A percentile compares a stretch with the other conserved stretches of the same genome.
These are phyloP conservation scores for Calonectria pseudoreteaudii DNA, from an alignment of 2,329 filamentous ascomycete species.

Conservation along the genomic window DNA sequence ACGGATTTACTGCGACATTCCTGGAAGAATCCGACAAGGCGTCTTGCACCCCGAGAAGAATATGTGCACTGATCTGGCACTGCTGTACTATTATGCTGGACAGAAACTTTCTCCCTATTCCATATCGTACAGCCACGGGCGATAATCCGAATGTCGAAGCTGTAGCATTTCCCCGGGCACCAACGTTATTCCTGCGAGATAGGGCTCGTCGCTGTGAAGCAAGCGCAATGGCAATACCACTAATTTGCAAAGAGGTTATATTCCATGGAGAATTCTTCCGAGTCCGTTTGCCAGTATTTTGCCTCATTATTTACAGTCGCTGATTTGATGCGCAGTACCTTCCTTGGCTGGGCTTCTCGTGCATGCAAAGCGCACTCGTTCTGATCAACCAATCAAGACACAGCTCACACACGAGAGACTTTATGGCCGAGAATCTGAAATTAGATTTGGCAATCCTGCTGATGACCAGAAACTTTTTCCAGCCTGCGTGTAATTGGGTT, in stretches of 20 bases:
- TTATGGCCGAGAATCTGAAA: not conserved
- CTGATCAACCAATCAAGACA: not conserved
- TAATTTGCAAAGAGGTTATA: not conserved
- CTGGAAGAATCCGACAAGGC: not conserved
- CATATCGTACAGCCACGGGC: not conserved
- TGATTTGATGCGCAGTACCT: not conserved
- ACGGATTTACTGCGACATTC: not conserved
- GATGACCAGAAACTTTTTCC: not conserved
- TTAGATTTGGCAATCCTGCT: not conserved
- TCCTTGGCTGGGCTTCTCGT: not conserved
- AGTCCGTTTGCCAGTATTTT: not conserved
- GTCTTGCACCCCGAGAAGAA: not conserved
- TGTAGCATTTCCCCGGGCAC: not conserved
- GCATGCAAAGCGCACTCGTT: conserved; percentile 1
- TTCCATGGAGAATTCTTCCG: not conserved
- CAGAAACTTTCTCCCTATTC: not conserved
- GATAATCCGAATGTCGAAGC: not conserved
- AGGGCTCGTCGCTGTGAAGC: not conserved
- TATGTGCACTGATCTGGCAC: not conserved
- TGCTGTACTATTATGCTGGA: not conserved
- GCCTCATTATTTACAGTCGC: not conserved
- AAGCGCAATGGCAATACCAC: not conserved
- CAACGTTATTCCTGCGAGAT: not conserved
- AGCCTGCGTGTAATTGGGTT: not conserved
- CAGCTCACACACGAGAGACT: not conserved